A percentile compares a stretch with the other conserved stretches of the same genome.
Conservation (phyloP, 2,329 filamentous ascomycete genomes). For the Neoscytalidium dimidiatum region DNA sequence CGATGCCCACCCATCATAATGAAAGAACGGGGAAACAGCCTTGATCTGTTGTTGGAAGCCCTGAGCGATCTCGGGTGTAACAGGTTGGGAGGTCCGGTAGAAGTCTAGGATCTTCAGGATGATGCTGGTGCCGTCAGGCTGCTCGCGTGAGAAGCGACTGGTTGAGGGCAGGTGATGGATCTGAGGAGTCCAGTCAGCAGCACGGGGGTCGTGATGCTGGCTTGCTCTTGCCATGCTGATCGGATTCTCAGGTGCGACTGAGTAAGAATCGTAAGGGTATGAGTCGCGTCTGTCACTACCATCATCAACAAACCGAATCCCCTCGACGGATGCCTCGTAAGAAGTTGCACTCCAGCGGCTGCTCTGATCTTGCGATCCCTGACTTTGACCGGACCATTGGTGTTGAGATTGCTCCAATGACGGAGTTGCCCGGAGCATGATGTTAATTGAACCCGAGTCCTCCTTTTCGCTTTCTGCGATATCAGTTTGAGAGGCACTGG, state of each 20-base stretch:
- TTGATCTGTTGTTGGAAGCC: conserved; percentile 44
- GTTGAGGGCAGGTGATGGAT: conserved; percentile 27
- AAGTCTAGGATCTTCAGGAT: conserved; percentile 44
- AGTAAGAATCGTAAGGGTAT: conserved; percentile 33
- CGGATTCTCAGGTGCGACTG: conserved; percentile 40
- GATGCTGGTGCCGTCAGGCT: conserved; percentile 43
- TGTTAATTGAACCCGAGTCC: conserved; percentile 57
- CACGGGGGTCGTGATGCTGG: conserved; percentile 22
- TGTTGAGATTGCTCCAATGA: conserved; percentile 21
- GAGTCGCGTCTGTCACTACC: neutral
- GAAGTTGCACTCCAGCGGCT: conserved; percentile 12
- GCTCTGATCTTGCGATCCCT: neutral
- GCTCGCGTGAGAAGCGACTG: conserved; percentile 29
- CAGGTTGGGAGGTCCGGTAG: conserved; percentile 39
- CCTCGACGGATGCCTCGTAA: conserved; percentile 11
- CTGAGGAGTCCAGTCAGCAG: conserved; percentile 29
- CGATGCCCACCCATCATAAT: conserved; percentile 49
- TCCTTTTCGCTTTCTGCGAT: conserved; percentile 42
- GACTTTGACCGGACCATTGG: conserved; percentile 3
- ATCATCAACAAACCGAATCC: conserved; percentile 17
- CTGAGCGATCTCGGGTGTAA: conserved; percentile 43
- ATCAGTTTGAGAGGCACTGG: conserved; percentile 35
- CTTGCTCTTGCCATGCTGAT: conserved; percentile 35
- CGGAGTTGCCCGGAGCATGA: conserved; percentile 54
- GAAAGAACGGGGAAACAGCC: conserved; percentile 53